These are phyloP conservation scores for Alternaria sp. DNA, from an alignment of 2,329 filamentous ascomycete species.

Conservation along the genomic window DNA sequence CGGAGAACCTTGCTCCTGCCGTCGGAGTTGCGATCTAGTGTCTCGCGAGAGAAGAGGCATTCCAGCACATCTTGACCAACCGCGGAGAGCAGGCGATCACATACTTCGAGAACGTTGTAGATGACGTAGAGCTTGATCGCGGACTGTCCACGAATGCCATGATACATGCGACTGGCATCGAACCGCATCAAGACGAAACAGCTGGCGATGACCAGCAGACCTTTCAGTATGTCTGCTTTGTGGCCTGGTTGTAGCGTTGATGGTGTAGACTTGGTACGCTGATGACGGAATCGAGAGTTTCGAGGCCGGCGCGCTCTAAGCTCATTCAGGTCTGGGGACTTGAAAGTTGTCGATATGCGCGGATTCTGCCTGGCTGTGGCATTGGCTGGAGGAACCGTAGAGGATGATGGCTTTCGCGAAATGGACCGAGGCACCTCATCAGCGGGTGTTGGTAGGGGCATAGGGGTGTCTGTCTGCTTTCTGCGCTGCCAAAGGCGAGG, in stretches of 20 bases:
- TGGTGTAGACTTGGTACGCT: constrained; percentile 81
- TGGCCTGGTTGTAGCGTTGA: constrained; percentile 86
- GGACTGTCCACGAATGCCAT: constrained; percentile 93
- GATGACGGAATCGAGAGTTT: constrained; percentile 62
- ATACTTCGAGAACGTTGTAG: constrained; percentile 95
- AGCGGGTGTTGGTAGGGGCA: constrained; percentile 38
- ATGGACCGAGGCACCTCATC: constrained; percentile 40
- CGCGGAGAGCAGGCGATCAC: constrained; percentile 87
- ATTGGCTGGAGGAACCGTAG: constrained; percentile 25
- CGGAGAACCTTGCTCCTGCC: constrained; percentile 90
- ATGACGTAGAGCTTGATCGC: constrained; percentile 99
- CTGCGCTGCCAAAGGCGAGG: constrained; percentile 77
- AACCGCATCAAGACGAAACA: constrained; percentile 86
- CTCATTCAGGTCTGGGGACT: constrained; percentile 42
- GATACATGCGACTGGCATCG: constrained; percentile 97
- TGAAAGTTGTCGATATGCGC: constrained; percentile 33
- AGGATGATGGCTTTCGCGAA: constrained; percentile 40
- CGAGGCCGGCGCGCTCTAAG: constrained; percentile 39
- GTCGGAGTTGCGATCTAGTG: constrained; percentile 83
- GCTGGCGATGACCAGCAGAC: constrained; percentile 84
- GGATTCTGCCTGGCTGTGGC: constrained; percentile 37
- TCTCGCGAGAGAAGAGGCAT: constrained; percentile 92
- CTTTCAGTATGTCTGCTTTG: constrained; percentile 94
- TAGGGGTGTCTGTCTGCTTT: constrained; percentile 53
- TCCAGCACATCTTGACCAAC: constrained; percentile 96